phyloP scores from a whole-genome alignment of 2,329 filamentous ascomycete species.

The Penicillium sp. region DNA sequence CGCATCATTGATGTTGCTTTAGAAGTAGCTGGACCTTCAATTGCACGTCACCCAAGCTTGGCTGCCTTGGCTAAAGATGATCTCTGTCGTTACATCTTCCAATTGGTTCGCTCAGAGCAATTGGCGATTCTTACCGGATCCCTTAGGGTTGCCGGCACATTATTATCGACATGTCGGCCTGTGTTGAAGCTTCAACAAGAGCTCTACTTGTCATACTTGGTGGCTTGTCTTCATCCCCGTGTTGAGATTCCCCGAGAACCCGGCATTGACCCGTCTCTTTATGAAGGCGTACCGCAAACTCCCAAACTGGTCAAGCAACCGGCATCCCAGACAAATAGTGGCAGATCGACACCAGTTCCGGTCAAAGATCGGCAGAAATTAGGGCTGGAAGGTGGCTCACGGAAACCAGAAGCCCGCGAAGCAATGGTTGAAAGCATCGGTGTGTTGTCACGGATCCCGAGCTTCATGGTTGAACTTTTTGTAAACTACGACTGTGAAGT shows the following conservation, averaged over 20 bases:
- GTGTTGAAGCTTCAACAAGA: conserved; percentile 96
- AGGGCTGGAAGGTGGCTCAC: conserved; percentile 84
- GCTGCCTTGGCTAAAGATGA: conserved; percentile 88
- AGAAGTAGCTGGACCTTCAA: conserved; percentile 92
- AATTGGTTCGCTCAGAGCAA: conserved; percentile 93
- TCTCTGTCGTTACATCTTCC: conserved; percentile 90
- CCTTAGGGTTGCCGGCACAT: conserved; percentile 83
- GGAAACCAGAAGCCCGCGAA: conserved; percentile 92
- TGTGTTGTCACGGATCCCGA: conserved; percentile 86
- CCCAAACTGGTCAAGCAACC: conserved; percentile 81
- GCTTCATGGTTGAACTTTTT: conserved; percentile 92
- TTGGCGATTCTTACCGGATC: conserved; percentile 94
- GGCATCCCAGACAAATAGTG: conserved; percentile 74
- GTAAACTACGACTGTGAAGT: conserved; percentile 98
- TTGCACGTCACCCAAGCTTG: conserved; percentile 85
- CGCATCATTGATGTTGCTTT: conserved; percentile 96
- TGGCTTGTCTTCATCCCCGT: conserved; percentile 90
- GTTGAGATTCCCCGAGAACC: conserved; percentile 90
- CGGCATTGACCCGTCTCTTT: conserved; percentile 86
- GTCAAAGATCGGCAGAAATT: conserved; percentile 91
- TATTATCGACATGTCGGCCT: conserved; percentile 84
- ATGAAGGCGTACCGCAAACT: conserved; percentile 87
- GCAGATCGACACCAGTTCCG: conserved; percentile 83
- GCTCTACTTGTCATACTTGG: conserved; percentile 88
- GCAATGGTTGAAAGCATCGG: conserved; percentile 98